These are phyloP conservation scores for Ceratocystis variospora DNA, from an alignment of 2,329 filamentous ascomycete species.

Conservation along the genomic window DNA sequence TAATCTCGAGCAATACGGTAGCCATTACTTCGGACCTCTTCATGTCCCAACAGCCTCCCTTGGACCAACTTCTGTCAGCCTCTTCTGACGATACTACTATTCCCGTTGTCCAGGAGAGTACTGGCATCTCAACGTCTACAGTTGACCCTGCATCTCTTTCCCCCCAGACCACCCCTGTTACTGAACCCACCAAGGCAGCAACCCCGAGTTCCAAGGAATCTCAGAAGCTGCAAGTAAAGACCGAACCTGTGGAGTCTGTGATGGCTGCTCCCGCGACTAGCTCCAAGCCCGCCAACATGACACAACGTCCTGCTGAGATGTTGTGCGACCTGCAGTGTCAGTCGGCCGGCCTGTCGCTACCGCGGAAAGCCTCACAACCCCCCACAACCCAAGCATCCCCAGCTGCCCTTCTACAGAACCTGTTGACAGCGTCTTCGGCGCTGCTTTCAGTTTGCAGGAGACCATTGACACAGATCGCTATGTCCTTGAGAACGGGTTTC, in stretches of 20 bases:
- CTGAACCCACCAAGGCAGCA: conserved; percentile 20
- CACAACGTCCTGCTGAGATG: conserved; percentile 99
- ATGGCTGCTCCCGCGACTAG: conserved; percentile 16
- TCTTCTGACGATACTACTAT: background rate
- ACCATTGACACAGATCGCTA: conserved; percentile 59
- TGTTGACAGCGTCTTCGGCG: conserved; percentile 53
- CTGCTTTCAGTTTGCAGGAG: conserved; percentile 55
- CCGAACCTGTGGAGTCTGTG: conserved; percentile 19
- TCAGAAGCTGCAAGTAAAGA: conserved; percentile 22
- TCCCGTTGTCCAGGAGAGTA: background rate
- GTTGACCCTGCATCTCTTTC: conserved; percentile 50
- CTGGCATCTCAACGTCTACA: conserved; percentile 31
- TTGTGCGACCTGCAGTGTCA: conserved; percentile 99
- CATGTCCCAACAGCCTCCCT: conserved; percentile 26
- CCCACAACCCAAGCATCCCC: conserved; percentile 6
- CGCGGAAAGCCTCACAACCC: conserved; percentile 19
- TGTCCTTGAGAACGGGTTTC: conserved; percentile 62
- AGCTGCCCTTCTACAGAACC: conserved; percentile 42
- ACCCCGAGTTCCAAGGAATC: conserved; percentile 19
- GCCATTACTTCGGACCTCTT: conserved; percentile 45
- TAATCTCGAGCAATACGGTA: conserved; percentile 32
- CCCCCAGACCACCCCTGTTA: conserved; percentile 40
- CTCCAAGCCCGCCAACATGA: conserved; percentile 62
- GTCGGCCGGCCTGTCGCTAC: conserved; percentile 53
- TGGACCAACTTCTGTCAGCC: conserved; percentile 25